Base-by-base conservation (phyloP, 345 rosid species). In the Citrus trifoliata region DNA sequence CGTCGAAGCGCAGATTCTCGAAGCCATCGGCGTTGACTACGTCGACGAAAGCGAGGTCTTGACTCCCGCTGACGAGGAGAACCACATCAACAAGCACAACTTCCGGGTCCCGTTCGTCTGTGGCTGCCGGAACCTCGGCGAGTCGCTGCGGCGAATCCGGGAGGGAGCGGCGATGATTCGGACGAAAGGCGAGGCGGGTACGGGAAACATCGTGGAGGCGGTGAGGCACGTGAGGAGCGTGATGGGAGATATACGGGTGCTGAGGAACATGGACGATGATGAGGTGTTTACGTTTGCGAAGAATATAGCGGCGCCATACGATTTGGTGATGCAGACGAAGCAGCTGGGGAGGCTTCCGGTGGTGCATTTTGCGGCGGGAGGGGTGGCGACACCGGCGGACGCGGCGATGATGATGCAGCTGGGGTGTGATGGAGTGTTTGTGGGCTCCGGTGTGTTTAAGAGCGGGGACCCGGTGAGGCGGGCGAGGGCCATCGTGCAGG, bases 281-380 rank as follows among this genome's bases (percentile, higher is more conserved):
- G 85, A 85, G 82, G 87, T 85, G 14, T 85, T 85, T 70, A 62
- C 83, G 0, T 85, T 77, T 35, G 83, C 87, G n/a, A 85, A 82
- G 78, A 77, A 74, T 33, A 82, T 85, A 8, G 81, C 80, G 3
- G 87, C 85, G 2, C 85, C 87, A 1, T 85, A 77, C 72, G 87
- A 85, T 71, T 71, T 85, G 60, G 85, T 85, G 60, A 85, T 85
- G 85, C 83, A 82, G 85, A 85, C 87, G n/a, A 82, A 85, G 82
- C 87, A 82, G 85, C 78, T 85, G 61, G 87, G 87, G 82, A 74
- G 85, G 85, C 80, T 85, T 1, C 87, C 87, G 25, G 87, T 85
- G 78, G 87, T 85, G 69, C 87, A 82, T 12, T 85, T 85, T 32
- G 85, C 87, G 0, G 83, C 85, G 3, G 85, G 87, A 2, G 87